phyloP scores from a whole-genome alignment of 1,284 basidiomycete genomes.

The Pseudozyma thailandica region DNA sequence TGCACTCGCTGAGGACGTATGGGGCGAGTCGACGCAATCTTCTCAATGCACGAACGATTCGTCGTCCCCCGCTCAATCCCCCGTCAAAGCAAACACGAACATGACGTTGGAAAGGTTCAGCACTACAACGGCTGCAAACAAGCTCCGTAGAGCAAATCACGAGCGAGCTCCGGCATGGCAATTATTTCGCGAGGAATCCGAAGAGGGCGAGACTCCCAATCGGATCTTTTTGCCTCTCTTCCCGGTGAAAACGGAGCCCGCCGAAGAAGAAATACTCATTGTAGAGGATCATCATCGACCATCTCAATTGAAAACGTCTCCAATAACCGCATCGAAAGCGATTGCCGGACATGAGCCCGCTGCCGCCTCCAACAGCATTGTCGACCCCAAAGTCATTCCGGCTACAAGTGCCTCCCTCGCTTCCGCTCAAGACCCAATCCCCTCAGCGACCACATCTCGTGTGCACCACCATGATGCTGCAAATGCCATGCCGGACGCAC shows the following conservation, averaged over 20 bases:
- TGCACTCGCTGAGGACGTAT: neutral
- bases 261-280: too few relatives aligned
- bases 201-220: neutral
- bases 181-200: constrained; percentile 5
- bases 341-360: too few relatives aligned
- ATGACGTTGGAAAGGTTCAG: neutral
- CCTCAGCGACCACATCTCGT: too few relatives aligned
- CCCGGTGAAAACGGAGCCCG: neutral
- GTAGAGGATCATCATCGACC: too few relatives aligned
- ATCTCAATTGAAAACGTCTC: too few relatives aligned
- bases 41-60: constrained; percentile 2
- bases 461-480: too few relatives aligned
- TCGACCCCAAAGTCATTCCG: too few relatives aligned
- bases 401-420: too few relatives aligned
- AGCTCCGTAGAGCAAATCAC: neutral
- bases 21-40: constrained; percentile 12
- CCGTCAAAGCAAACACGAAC: neutral
- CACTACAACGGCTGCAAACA: neutral
- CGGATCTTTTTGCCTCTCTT: constrained; percentile 17
- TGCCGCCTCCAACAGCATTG: too few relatives aligned
- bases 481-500: too few relatives aligned
- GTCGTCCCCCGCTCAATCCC: constrained; percentile 1
- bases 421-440: too few relatives aligned
- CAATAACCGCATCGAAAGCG: too few relatives aligned
- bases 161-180: constrained; percentile 5